Conservation (phyloP, 768 basidiomycete genomes). For the Termitomyces sp. region DNA sequence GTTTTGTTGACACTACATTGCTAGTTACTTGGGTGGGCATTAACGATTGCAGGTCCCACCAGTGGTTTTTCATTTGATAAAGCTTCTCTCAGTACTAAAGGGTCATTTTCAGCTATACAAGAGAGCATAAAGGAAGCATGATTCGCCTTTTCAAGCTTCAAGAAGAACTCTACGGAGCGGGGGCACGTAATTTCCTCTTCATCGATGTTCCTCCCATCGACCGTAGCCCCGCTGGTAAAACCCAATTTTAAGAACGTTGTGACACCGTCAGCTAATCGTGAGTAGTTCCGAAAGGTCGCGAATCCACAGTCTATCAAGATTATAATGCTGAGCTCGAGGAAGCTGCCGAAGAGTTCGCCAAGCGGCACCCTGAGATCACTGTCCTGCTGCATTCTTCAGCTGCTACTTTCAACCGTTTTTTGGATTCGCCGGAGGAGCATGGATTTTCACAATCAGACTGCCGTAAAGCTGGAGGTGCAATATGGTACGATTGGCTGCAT, state of each 20-base stretch:
- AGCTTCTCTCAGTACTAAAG: neutral
- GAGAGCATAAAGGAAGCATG: conserved; percentile 21
- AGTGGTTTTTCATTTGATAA: neutral
- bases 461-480: conserved; percentile 28
- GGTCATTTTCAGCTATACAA: conserved; percentile 13
- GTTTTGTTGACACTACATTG: neutral
- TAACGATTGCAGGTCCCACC: conserved; percentile 56
- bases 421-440: conserved; percentile 40
- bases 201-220: conserved; percentile 57
- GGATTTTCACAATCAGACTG: conserved; percentile 35
- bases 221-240: conserved; percentile 42
- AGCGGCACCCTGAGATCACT: conserved; percentile 40
- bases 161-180: conserved; percentile 44
- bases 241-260: neutral
- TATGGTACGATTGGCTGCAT: conserved; percentile 55
- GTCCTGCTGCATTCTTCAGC: conserved; percentile 48
- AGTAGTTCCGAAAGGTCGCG: neutral
- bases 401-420: conserved; percentile 39
- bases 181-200: conserved; percentile 55
- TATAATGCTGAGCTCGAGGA: conserved; percentile 46
- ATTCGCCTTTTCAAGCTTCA: conserved; percentile 40
- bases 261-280: neutral
- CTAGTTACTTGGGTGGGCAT: conserved; percentile 66
- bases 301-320: conserved; percentile 1
- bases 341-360: conserved; percentile 31